Evolutionary conservation across 2,329 filamentous ascomycete genomes (phyloP), one percentile per base, ranked within the genome.

Genomic region (Monilinia fructicola): DNA sequence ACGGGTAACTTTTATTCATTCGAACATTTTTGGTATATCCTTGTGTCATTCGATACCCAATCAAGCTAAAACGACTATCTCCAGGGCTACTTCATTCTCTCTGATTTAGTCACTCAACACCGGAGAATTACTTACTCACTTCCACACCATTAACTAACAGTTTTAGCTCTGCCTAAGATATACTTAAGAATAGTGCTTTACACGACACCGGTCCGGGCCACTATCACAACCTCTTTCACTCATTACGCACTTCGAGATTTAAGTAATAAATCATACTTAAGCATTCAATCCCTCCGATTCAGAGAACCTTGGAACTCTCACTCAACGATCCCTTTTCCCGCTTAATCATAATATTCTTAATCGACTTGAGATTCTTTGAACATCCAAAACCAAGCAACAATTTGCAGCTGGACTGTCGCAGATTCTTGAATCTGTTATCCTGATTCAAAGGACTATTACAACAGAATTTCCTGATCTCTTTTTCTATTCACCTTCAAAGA

Each of bases 371-470:
- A 60, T 11, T 35, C 56, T 60, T 60, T 10, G 4, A 42, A 16
- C 12, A 42, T 4, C 40, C 40, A 60, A 28, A 50, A 26, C 21
- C 56, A 50, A 38, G 44, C 42, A 60, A 50, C 28, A 2, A 23
- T 60, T 60, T 38, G 28, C 56, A 60, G 56, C 56, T 50, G 42
- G 56, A 28, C 56, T 48, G 56, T 60, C 28, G 21, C 42, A 50
- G 18, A 38, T 5, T 2, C 14, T 48, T 23, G 18, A 48, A 23
- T 38, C 35, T 4, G n/a, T 60, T 50, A 16, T 16, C 16, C 14
- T 40, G 18, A 16, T 35, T 28, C n/a, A 11, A 18, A 18, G 21
- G 18, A 28, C 16, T 46, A 46, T 46, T 46, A 46, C 42, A 14
- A 46, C 42, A 14, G 16, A 21, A 46, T 18, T 21, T 46, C 16